Base-by-base conservation (phyloP, 306 rosid species). In the Elaeagnus macrophylla region DNA sequence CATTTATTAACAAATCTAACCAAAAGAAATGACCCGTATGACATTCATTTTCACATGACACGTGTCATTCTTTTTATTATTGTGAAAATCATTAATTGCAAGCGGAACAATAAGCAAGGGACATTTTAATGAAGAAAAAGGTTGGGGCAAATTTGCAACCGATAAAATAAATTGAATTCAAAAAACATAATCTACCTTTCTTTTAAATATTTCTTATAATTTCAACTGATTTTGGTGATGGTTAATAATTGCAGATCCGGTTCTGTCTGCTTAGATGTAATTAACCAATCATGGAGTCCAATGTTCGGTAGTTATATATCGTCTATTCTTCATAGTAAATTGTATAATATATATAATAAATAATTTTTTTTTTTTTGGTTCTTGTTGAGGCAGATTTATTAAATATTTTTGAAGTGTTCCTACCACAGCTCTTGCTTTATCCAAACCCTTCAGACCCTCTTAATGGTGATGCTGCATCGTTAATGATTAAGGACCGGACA, bases 251-350 rank as follows among this genome's bases (percentile, higher is more conserved):
- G 82, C 88, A 93, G 99, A 69, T 93, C 99, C 58, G 99, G 99
- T 60, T 82, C 96, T 67, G 96, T 93, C 56, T 93, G 99, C 79
- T 74, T 93, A 81, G 99, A 93, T 70, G 99, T 93, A 47, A 93
- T 93, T 67, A 93, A 93, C 71, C 96, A 93, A 65, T 78, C 96
- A 41, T 93, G 99, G 99, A 93, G 99, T 77, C 99, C 99, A 75
- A 87, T 84, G 96, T 93, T 93, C 10, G 96, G 99, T 93, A 93
- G 65, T 57, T 62, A 39, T 60, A 67, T 11, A 52, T 63, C 56
- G 10, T 35, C 43, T 45, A 49, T 51, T 69, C 13, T 13, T 45
- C 49, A 1, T 12, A 41, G 46, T 41, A 41, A 41, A 41, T 3
- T 37, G 35, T 20, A 39, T 47, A 37, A 25, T 10, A 37, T 20